phyloP scores from a whole-genome alignment of 768 basidiomycete genomes.

The Trametopsis cervina region DNA sequence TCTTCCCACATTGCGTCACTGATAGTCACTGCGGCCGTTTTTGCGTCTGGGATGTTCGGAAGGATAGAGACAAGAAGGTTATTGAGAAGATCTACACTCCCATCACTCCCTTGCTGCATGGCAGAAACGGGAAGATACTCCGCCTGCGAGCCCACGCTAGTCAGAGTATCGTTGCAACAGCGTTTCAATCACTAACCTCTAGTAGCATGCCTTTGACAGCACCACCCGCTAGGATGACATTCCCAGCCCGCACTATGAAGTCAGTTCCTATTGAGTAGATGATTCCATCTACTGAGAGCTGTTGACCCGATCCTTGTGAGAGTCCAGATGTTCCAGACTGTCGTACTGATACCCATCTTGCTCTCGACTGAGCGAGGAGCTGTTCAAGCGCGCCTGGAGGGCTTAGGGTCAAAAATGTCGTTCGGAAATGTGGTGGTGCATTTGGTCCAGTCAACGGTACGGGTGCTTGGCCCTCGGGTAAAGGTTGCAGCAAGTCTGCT shows the following conservation, averaged over 20 bases:
- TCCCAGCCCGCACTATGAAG: slow-evolving; percentile 76
- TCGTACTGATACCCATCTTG: slow-evolving; percentile 68
- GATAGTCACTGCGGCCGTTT: slow-evolving; percentile 71
- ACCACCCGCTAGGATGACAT: slow-evolving; percentile 70
- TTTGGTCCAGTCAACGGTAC: slow-evolving; percentile 11
- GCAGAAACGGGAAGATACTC: slow-evolving; percentile 77
- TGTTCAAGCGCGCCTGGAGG: slow-evolving; percentile 75
- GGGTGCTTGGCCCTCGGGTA: slow-evolving; percentile 9
- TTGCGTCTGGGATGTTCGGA: slow-evolving; percentile 66
- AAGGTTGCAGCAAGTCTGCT: slow-evolving; percentile 46
- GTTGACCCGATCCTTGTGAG: slow-evolving; percentile 46
- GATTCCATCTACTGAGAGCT: slow-evolving; percentile 66
- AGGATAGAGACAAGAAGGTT: slow-evolving; percentile 70
- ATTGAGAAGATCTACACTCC: slow-evolving; percentile 67
- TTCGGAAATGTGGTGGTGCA: slow-evolving; percentile 55
- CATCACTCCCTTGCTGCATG: slow-evolving; percentile 55
- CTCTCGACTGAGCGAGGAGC: slow-evolving; percentile 63
- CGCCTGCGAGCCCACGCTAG: slow-evolving; percentile 38
- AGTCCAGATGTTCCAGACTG: slow-evolving; percentile 29
- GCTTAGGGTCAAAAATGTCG: slow-evolving; percentile 67
- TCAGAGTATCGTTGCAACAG: slow-evolving; percentile 3
- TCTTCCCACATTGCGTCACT: slow-evolving; percentile 79
- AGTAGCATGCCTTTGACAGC: slow-evolving; percentile 78
- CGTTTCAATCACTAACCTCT: slow-evolving; percentile 42
- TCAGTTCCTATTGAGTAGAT: slow-evolving; percentile 75